Percentiles rank a stretch among this genome's conserved stretches.
phyloP scores from a whole-genome alignment of 2,329 filamentous ascomycete genomes.

The Stagonosporopsis rhizophila region DNA sequence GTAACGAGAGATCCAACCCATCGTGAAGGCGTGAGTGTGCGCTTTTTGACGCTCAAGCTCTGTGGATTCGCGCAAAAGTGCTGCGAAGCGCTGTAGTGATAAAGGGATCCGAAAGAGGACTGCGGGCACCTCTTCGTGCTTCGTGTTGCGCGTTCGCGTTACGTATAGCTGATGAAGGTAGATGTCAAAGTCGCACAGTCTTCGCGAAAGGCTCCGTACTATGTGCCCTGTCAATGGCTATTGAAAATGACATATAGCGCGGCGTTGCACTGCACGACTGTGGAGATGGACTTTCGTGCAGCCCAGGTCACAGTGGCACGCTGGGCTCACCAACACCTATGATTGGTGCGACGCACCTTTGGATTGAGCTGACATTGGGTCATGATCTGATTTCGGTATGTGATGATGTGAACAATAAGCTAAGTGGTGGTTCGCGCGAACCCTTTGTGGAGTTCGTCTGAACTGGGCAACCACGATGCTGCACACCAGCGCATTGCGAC shows the following conservation, averaged over 20 bases:
- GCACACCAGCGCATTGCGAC: background rate
- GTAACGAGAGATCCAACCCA: constrained; percentile 12
- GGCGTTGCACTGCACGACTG: constrained; percentile 10
- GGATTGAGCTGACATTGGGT: background rate
- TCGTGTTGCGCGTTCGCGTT: background rate
- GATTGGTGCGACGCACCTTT: background rate
- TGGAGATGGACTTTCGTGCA: background rate
- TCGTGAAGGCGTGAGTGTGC: background rate
- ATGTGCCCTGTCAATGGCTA: background rate
- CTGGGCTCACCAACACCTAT: background rate
- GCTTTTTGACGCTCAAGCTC: too few relatives aligned
- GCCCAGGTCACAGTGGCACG: background rate
- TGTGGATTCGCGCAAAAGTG: background rate
- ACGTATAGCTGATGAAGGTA: background rate
- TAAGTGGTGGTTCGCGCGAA: background rate
- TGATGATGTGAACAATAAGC: background rate
- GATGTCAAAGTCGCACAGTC: background rate
- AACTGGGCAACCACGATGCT: background rate
- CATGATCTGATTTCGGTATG: background rate
- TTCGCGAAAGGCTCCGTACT: background rate
- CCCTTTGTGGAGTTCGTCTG: background rate
- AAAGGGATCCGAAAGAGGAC: background rate
- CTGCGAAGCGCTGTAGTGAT: background rate
- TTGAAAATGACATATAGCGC: background rate
- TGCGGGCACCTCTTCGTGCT: background rate